Conservation (phyloP, 2,329 filamentous ascomycete genomes). For the Alternaria dauci region DNA sequence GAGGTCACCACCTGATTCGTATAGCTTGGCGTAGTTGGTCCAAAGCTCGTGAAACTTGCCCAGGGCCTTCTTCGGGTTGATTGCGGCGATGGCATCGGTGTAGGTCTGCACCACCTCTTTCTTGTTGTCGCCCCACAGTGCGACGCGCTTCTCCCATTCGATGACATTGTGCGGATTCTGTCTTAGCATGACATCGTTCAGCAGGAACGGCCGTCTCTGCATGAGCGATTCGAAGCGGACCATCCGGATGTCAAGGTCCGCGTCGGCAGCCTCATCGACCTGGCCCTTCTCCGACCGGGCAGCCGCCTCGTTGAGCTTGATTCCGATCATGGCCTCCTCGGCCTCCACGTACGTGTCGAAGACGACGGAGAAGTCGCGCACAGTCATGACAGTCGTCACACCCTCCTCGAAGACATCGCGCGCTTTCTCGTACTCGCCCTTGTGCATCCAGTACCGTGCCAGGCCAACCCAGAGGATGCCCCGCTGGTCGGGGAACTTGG, state of each 20-base stretch:
- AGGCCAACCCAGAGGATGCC: constrained; percentile 95
- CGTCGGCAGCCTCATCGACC: constrained; percentile 83
- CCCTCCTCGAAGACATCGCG: constrained; percentile 95
- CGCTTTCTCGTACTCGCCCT: constrained; percentile 89
- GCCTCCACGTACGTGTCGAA: constrained; percentile 98
- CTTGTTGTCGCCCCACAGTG: constrained; percentile 93
- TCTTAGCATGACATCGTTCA: constrained; percentile 93
- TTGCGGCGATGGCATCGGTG: constrained; percentile 89
- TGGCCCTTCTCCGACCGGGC: constrained; percentile 79
- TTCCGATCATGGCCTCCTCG: constrained; percentile 92
- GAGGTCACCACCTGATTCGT: constrained; percentile 86
- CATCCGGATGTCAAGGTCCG: constrained; percentile 96
- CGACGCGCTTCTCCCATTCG: constrained; percentile 98
- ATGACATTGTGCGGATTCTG: constrained; percentile 96
- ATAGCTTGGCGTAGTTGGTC: constrained; percentile 97
- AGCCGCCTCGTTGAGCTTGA: constrained; percentile 88
- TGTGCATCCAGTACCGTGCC: constrained; percentile 95
- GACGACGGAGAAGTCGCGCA: constrained; percentile 93
- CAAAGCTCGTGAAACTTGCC: constrained; percentile 95
- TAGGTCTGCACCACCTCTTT: constrained; percentile 92
- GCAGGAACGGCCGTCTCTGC: constrained; percentile 92
- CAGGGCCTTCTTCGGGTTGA: constrained; percentile 91
- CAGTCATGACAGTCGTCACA: constrained; percentile 97
- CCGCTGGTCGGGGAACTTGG: constrained; percentile 89
- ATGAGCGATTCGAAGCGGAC: constrained; percentile 98